Conservation (phyloP, 495 filamentous ascomycete genomes). For the Penicillium crystallinum region DNA sequence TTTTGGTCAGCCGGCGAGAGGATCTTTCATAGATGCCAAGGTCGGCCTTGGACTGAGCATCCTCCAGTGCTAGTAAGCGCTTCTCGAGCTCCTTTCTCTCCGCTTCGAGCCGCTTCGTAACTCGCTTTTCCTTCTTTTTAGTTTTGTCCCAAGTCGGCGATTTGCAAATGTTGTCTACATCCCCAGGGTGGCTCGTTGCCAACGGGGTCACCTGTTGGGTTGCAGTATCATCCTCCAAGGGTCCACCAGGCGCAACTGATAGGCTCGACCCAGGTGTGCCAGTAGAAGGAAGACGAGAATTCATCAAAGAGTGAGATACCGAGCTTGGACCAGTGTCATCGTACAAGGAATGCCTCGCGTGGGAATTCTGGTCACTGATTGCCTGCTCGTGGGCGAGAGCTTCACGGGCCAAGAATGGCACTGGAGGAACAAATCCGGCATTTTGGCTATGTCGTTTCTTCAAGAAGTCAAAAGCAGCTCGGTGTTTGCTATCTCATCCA, state of each 20-base stretch:
- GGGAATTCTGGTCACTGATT: constrained; percentile 1
- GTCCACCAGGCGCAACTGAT: constrained; percentile 7
- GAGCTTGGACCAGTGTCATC: constrained; percentile 17
- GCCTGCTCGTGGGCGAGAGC: neutral
- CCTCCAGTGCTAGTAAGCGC: constrained; percentile 30
- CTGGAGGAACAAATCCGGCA: neutral
- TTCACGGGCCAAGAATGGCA: neutral
- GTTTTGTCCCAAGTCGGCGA: constrained; percentile 19
- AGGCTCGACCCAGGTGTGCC: constrained; percentile 18
- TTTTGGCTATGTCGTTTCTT: constrained; percentile 19
- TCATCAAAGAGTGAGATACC: constrained; percentile 10
- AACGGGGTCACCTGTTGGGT: constrained; percentile 2
- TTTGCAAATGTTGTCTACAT: constrained; percentile 9
- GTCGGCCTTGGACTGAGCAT: constrained; percentile 21
- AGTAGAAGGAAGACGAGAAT: constrained; percentile 16
- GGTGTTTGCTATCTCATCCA: neutral
- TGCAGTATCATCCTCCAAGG: constrained; percentile 3
- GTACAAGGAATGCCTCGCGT: constrained; percentile 1
- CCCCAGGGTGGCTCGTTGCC: neutral
- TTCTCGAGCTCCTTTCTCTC: constrained; percentile 37
- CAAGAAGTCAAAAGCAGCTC: constrained; percentile 6
- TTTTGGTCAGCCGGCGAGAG: constrained; percentile 36
- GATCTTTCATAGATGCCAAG: constrained; percentile 17
- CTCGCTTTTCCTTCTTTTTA: constrained; percentile 26
- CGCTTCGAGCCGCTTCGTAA: constrained; percentile 34